phyloP scores from a whole-genome alignment of 1,139 yeast genomes.

The Suhomyces choctaworum region DNA sequence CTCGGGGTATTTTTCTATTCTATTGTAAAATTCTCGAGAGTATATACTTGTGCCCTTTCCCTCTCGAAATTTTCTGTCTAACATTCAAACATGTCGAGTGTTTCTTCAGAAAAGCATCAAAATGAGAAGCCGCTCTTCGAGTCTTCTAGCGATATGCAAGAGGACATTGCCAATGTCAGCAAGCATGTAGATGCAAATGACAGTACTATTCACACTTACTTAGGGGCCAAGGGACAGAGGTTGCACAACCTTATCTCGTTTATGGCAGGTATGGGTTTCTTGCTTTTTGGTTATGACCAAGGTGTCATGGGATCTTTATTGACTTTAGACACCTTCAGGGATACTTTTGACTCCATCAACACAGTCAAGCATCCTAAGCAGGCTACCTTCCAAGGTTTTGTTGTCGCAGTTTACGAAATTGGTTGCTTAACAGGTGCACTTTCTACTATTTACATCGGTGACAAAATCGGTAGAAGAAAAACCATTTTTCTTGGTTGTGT shows the following conservation, averaged over 20 bases:
- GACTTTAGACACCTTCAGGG: conserved; percentile 37
- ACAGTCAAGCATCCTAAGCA: conserved; percentile 27
- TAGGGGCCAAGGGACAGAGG: conserved; percentile 28
- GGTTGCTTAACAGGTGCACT: conserved; percentile 39
- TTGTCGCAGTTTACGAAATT: conserved; percentile 37
- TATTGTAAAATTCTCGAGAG: too few relatives aligned
- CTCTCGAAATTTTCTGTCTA: too few relatives aligned
- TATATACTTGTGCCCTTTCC: too few relatives aligned
- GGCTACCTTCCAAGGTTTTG: conserved; percentile 41
- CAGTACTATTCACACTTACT: conserved; percentile 14
- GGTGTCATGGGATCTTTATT: conserved; percentile 51
- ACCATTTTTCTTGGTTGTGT: conserved; percentile 33
- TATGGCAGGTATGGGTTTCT: conserved; percentile 34
- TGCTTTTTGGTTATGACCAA: conserved; percentile 49
- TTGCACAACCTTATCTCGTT: conserved; percentile 28
- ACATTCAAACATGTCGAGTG: conserved; percentile 2
- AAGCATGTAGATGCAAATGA: conserved; percentile 1
- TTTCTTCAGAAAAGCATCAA: conserved; percentile 1
- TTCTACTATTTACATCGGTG: conserved; percentile 36
- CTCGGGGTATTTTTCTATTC: too few relatives aligned
- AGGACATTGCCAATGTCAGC: not conserved
- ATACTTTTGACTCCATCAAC: conserved; percentile 40
- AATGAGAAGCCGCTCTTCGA: conserved; percentile 1
- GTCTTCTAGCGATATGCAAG: conserved; percentile 1
- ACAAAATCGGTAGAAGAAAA: conserved; percentile 33